Percentiles rank a stretch among this genome's conserved stretches.
Conservation (phyloP, 2,329 filamentous ascomycete species). For the Alternaria tenuissima region DNA sequence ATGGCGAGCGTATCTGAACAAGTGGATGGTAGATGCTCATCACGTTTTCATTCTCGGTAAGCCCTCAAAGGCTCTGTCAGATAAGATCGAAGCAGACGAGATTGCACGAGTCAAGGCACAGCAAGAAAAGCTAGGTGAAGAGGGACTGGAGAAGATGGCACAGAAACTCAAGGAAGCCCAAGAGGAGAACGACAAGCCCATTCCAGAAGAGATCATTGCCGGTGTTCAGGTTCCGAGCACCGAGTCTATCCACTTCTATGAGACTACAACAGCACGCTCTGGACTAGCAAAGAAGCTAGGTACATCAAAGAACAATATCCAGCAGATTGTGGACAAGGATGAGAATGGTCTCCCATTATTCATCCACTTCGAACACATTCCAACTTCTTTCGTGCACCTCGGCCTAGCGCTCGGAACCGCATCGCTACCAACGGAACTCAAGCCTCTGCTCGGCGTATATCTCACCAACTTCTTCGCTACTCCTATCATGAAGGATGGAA, state of each 20-base stretch:
- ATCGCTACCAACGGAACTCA: constrained; percentile 78
- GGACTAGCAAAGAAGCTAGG: constrained; percentile 79
- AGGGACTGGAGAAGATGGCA: constrained; percentile 78
- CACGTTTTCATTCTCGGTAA: constrained; percentile 90
- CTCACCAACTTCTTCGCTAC: constrained; percentile 94
- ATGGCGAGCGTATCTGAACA: constrained; percentile 83
- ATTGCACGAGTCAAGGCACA: constrained; percentile 79
- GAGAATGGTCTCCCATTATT: constrained; percentile 74
- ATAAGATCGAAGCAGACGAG: constrained; percentile 83
- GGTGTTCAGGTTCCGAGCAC: constrained; percentile 83
- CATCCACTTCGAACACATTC: constrained; percentile 95
- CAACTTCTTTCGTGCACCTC: constrained; percentile 90
- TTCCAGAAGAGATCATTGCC: constrained; percentile 82
- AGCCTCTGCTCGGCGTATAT: constrained; percentile 85
- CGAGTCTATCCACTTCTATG: constrained; percentile 94
- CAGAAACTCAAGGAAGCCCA: constrained; percentile 84
- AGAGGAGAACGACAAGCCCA: constrained; percentile 84
- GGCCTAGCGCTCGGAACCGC: constrained; percentile 81
- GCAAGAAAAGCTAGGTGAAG: constrained; percentile 79
- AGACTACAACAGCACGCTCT: constrained; percentile 82
- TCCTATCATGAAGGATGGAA: constrained; percentile 78
- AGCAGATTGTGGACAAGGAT: constrained; percentile 77
- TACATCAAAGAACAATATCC: constrained; percentile 71
- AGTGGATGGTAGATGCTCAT: constrained; percentile 84
- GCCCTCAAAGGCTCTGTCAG: constrained; percentile 80